Base-by-base conservation (phyloP, 495 filamentous ascomycete genomes). In the Aspergillus saccharolyticus region DNA sequence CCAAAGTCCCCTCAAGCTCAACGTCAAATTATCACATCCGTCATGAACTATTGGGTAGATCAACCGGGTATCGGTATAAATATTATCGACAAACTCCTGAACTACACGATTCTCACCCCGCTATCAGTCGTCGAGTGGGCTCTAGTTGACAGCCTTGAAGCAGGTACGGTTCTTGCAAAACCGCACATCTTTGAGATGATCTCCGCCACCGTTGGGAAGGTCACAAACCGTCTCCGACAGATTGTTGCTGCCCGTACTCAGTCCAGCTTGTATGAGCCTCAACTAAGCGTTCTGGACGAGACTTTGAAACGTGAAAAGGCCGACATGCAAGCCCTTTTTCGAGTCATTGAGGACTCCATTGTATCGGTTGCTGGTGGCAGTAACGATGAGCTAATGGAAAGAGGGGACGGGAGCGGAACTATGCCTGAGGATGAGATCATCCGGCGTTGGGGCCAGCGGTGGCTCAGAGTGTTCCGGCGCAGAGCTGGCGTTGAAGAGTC, bases 21-120 rank as follows among this genome's bases (percentile, higher is more conserved):
- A 18, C 80, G 82, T 53, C 95, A 99, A 69, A 96, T 99, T 59
- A 89, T 97, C 58, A 81, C 84, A 12, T 89, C 88, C 9, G 93
- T 97, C 25, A 87, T 97, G 77, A 83, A 85, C 15, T 97, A 96
- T 75, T 99, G 94, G 94, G 80, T 80, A 42, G 86, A 92, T 53
- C 94, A 97, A 61, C 90, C 94, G 0, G 94, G 94, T 30, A 85
- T 96, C 44, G 95, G 91, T 28, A 87, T 97, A 64, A 89, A 88
- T 63, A 92, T 99, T 63, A 81, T 97, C 54, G 94, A 99, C 77
- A 97, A 96, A 74, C 80, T 99, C 4, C 86, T 99, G 24, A 99
- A 99, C 69, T 99, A 97, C 76, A 91, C 88, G 39, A 95, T 99
- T 58, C 80, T 99, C 8, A 88, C 83, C 10, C 94, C 94, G 0